These are phyloP conservation scores for Lepraria neglecta DNA, from an alignment of 495 filamentous ascomycete species.

Conservation along the genomic window DNA sequence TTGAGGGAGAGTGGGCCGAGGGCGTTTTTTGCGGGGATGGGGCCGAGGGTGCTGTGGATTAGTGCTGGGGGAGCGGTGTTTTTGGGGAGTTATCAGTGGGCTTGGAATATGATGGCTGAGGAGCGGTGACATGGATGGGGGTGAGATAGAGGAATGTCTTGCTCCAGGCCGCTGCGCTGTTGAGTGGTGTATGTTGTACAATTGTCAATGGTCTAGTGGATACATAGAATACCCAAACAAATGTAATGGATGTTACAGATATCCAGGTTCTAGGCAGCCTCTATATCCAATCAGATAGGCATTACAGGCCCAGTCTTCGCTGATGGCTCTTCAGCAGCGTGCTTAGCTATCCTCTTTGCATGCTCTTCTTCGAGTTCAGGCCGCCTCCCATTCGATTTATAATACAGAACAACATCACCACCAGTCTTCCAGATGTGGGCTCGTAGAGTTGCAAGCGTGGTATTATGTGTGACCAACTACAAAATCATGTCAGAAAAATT, in stretches of 20 bases:
- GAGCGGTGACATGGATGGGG: conserved; percentile 3
- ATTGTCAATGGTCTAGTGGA: background rate
- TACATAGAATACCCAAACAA: background rate
- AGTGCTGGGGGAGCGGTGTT: conserved; percentile 90
- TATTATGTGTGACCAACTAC: conserved; percentile 59
- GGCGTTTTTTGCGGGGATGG: conserved; percentile 83
- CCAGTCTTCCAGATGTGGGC: conserved; percentile 88
- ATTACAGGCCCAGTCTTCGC: conserved; percentile 24
- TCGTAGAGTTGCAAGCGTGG: conserved; percentile 86
- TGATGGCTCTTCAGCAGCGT: conserved; percentile 19
- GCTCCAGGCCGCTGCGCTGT: too few species aligned
- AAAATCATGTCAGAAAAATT: background rate
- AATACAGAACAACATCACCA: conserved; percentile 81
- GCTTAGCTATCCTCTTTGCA: conserved; percentile 5
- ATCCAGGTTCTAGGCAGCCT: background rate
- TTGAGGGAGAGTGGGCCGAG: conserved; percentile 61
- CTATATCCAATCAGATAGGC: conserved; percentile 8
- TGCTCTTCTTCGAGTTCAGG: conserved; percentile 28
- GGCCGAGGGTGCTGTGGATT: conserved; percentile 89
- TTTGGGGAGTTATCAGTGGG: conserved; percentile 91
- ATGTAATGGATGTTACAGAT: background rate
- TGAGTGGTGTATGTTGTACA: background rate
- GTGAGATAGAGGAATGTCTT: background rate
- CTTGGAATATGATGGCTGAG: conserved; percentile 58
- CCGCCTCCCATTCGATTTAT: conserved; percentile 83